Percentiles rank a stretch among this genome's conserved stretches.
Evolutionary conservation across 192 early-diverging fungal genomes (phyloP).

Genomic region (Coemansia sp.): DNA sequence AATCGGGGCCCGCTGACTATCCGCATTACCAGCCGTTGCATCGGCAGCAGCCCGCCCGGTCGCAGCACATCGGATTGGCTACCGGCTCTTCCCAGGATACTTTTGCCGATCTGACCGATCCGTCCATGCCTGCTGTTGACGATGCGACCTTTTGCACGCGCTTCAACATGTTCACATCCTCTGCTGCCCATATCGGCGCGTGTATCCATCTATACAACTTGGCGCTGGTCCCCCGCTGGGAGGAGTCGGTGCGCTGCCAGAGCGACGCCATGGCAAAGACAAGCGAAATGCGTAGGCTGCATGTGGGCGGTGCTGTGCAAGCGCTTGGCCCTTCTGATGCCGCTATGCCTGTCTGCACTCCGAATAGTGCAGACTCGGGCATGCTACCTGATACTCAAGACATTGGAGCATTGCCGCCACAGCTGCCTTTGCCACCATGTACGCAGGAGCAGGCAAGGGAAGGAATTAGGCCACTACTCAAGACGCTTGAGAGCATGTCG

Average conservation of each 20-base stretch:
- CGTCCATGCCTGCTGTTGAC: conserved; percentile 34
- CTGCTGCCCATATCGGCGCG: conserved; percentile 30
- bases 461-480: conserved; percentile 36
- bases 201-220: conserved; percentile 43
- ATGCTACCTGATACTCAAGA: conserved; percentile 28
- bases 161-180: conserved; percentile 36
- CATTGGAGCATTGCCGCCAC: conserved; percentile 31
- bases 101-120: conserved; percentile 21
- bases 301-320: not conserved
- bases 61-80: not conserved
- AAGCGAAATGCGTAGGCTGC: conserved; percentile 18
- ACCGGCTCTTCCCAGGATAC: not conserved
- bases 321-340: not conserved
- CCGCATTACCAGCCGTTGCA: conserved; percentile 16
- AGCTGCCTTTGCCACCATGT: conserved; percentile 36
- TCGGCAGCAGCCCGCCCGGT: conserved; percentile 4
- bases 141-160: conserved; percentile 45
- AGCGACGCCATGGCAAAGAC: conserved; percentile 22
- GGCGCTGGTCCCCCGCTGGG: conserved; percentile 38
- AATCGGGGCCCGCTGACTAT: conserved; percentile 5
- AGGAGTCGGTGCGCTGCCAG: conserved; percentile 18
- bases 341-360: conserved; percentile 4
- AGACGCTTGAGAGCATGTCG: conserved; percentile 34
- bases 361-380: conserved; percentile 20
- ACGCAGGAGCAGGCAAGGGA: conserved; percentile 41